phyloP scores from a whole-genome alignment of 2,329 filamentous ascomycete species.

The Chaetomiaceae sp. region DNA sequence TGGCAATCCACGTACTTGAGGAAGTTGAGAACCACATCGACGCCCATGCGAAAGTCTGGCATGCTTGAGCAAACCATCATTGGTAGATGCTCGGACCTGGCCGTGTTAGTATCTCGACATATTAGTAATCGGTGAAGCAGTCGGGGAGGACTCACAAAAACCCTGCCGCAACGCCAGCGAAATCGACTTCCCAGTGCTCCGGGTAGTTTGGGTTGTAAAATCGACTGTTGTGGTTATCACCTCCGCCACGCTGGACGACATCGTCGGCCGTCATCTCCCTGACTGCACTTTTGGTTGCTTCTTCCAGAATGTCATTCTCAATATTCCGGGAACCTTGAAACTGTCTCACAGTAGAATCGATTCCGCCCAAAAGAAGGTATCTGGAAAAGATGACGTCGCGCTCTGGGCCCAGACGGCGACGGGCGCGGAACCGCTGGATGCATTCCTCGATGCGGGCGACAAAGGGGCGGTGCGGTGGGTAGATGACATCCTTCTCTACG shows the following conservation, averaged over 20 bases:
- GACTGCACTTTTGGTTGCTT: slow-evolving; percentile 60
- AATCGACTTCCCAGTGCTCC: slow-evolving; percentile 73
- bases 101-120: slow-evolving; percentile 3
- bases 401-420: slow-evolving; percentile 65
- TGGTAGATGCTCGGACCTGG: slow-evolving; percentile 53
- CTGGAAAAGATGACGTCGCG: slow-evolving; percentile 66
- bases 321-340: slow-evolving; percentile 58
- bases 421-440: slow-evolving; percentile 74
- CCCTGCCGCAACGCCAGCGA: slow-evolving; percentile 68
- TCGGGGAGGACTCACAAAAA: slow-evolving; percentile 59
- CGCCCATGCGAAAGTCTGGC: slow-evolving; percentile 53
- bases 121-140: neutral
- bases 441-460: slow-evolving; percentile 74
- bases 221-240: slow-evolving; percentile 33
- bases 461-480: slow-evolving; percentile 54
- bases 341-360: slow-evolving; percentile 53
- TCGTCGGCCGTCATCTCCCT: slow-evolving; percentile 61
- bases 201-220: slow-evolving; percentile 49
- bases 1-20: slow-evolving; percentile 83
- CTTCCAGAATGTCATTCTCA: slow-evolving; percentile 43
- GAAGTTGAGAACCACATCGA: slow-evolving; percentile 75
- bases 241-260: slow-evolving; percentile 47
- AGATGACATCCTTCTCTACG: slow-evolving; percentile 62
- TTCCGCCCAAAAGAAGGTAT: slow-evolving; percentile 78
- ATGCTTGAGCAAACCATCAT: slow-evolving; percentile 53